Conservation (phyloP, 2,329 filamentous ascomycete genomes). For the Zopfia rhizophila region DNA sequence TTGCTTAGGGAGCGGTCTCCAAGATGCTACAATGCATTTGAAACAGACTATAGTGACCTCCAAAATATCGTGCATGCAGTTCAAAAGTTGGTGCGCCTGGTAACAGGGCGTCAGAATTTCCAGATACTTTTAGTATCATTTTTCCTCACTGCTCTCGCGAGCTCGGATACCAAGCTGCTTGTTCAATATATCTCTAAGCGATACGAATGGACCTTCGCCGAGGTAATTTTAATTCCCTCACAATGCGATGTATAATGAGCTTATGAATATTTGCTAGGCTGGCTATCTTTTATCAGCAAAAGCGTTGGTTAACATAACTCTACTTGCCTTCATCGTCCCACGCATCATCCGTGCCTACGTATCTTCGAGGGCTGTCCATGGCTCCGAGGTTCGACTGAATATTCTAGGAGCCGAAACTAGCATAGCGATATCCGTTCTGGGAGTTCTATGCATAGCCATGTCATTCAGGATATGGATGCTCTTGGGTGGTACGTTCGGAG, state of each 20-base stretch:
- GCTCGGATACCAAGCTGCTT: constrained; percentile 50
- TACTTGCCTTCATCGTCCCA: constrained; percentile 47
- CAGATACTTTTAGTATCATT: constrained; percentile 46
- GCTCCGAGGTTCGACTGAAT: constrained; percentile 43
- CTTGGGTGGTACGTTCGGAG: constrained; percentile 32
- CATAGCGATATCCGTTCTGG: constrained; percentile 45
- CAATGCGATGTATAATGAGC: neutral
- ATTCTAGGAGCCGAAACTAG: constrained; percentile 43
- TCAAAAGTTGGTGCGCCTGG: constrained; percentile 27
- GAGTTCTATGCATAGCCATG: constrained; percentile 45
- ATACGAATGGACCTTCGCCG: constrained; percentile 50
- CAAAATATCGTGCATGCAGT: constrained; percentile 28
- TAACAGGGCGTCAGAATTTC: constrained; percentile 44
- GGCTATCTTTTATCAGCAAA: constrained; percentile 52
- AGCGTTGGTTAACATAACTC: constrained; percentile 47
- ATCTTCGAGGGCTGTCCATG: constrained; percentile 30
- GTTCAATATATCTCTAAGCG: constrained; percentile 53
- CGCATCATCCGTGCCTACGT: constrained; percentile 43
- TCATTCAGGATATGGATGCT: constrained; percentile 46
- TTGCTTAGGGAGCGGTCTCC: constrained; percentile 28
- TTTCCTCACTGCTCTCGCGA: constrained; percentile 49
- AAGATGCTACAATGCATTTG: constrained; percentile 37
- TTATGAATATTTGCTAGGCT: constrained; percentile 36
- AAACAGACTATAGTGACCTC: constrained; percentile 24
- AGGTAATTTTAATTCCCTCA: constrained; percentile 24